Evolutionary conservation across 2,329 filamentous ascomycete genomes (phyloP), one percentile per base, ranked within the genome.

Genomic region (Fusarium kyushuense): DNA sequence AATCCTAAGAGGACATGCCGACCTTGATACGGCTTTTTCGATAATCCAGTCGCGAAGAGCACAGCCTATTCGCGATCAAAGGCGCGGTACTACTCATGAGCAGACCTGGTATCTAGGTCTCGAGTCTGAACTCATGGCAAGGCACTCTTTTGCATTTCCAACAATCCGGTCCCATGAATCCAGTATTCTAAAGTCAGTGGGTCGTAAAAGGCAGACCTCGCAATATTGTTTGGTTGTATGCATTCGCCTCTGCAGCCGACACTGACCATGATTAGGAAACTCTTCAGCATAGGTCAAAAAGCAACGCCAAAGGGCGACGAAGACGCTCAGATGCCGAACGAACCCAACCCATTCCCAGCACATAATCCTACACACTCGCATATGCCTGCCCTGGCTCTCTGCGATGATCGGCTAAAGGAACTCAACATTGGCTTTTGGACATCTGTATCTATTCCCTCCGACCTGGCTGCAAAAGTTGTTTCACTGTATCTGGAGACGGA

Each of bases 401-500:
- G 65, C n/a, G 77, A 79, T 42, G 38, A 72, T n/a, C 74, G 75
- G 13, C 67, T 81, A 2, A 48, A 63, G 5, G 21, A 68, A 2
- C 63, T 80, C 2, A 49, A 75, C 4, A 76, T 81, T 33, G 29
- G 54, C 13, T 72, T 73, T 55, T 79, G 80, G 81, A 79, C 80
- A 16, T 59, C 76, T 27, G 72, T 79, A 7, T 36, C 60, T 8
- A 65, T 81, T 7, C 43, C 69, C 1, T 70, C 76, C 43, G 69
- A 76, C 7, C 58, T 77, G 14, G 76, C 77, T n/a, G 75, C 74
- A 3, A 71, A 67, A 13, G 65, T 71, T 23, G 77, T 81, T n/a
- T 80, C 78, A 3, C 54, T 80, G 3, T 80, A 81, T 41, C 59
- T 80, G 7, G 67, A 73, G 51, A 80, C 78, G 3, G 79, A 82